A percentile compares a stretch with the other conserved stretches of the same genome.
phyloP scores from a whole-genome alignment of 2,329 filamentous ascomycete species.

The Colletotrichum kahawae region DNA sequence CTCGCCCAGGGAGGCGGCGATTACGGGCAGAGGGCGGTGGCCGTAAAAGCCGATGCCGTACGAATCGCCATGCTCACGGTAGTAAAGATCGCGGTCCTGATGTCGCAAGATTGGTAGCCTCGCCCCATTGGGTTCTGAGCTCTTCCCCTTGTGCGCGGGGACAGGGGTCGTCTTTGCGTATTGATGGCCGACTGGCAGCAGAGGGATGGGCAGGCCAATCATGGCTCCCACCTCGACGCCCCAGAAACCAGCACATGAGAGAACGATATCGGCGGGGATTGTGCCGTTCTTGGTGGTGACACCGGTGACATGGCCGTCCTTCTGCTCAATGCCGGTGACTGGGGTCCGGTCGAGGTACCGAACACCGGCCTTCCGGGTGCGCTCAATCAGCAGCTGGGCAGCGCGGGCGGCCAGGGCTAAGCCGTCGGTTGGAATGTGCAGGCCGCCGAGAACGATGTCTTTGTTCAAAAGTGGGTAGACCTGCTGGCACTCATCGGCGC shows the following conservation, averaged over 20 bases:
- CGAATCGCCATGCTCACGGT: slow-evolving; percentile 67
- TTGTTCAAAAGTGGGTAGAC: slow-evolving; percentile 60
- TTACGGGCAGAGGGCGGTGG: slow-evolving; percentile 65
- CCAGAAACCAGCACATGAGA: slow-evolving; percentile 71
- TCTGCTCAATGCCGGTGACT: slow-evolving; percentile 61
- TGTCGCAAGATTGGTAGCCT: slow-evolving; percentile 63
- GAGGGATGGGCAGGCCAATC: slow-evolving; percentile 61
- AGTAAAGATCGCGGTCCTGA: slow-evolving; percentile 69
- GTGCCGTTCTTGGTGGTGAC: slow-evolving; percentile 54
- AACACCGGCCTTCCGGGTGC: slow-evolving; percentile 63
- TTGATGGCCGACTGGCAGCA: slow-evolving; percentile 67
- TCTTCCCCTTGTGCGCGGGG: slow-evolving; percentile 42
- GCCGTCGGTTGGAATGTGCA: slow-evolving; percentile 66
- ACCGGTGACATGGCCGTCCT: slow-evolving; percentile 56
- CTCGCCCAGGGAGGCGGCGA: slow-evolving; percentile 56
- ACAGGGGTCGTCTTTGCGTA: slow-evolving; percentile 67
- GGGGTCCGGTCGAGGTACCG: slow-evolving; percentile 59
- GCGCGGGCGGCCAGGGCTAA: slow-evolving; percentile 66
- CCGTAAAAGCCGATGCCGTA: slow-evolving; percentile 70
- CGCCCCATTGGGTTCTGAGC: slow-evolving; percentile 49
- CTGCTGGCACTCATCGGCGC: slow-evolving; percentile 54
- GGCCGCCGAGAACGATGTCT: slow-evolving; percentile 59
- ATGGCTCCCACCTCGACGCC: slow-evolving; percentile 69
- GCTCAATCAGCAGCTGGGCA: slow-evolving; percentile 64
- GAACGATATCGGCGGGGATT: slow-evolving; percentile 62